Base-by-base conservation (phyloP, 345 rosid species). In the Capsella bursapastoris region DNA sequence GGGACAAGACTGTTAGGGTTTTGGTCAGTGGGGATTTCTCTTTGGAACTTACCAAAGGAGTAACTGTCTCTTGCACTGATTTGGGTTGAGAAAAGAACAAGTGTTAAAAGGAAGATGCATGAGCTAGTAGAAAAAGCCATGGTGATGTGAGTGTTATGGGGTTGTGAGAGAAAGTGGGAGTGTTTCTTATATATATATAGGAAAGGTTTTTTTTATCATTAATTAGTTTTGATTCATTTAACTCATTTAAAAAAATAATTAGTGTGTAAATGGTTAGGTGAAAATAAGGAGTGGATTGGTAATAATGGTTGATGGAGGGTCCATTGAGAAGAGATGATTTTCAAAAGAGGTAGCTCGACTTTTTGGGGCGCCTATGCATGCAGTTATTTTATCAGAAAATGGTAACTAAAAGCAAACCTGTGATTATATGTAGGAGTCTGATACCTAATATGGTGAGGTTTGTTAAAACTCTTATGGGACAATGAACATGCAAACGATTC, bases 61-160 rank as follows among this genome's bases (percentile, higher is more conserved):
- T 53, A 64, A 63, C 67, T 73, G 15, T 74, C 64, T 71, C 82
- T 80, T 15, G 82, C 83, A 51, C 47, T 65, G 73, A 34, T 78
- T 53, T 68, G 82, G 22, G 64, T 8, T 44, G 56, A 51, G 64
- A 57, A 68, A 11, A 71, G 28, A 77, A 57, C n/a, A 18, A 78
- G 4, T 44, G 66, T 10, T 25, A 66, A 25, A 64, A 83, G 11
- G 68, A 71, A 27, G 70, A 75, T 50, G 57, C 70, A 0, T 52
- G 69, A 10, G 68, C 40, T 71, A 29, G 63, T 70, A 41, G 81
- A 53, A 61, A 68, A 52, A 32, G 82, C 56, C 83, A 83, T 83
- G 31, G 28, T 71, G 65, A 15, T 59, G 57, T 22, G 32, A 43
- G 64, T 64, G 25, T 68, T 77, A 53, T 64, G 32, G 15, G 37